Evolutionary conservation across 192 early-diverging fungal genomes (phyloP), one percentile per base, ranked within the genome.

Genomic region (Funneliformis mosseae): DNA sequence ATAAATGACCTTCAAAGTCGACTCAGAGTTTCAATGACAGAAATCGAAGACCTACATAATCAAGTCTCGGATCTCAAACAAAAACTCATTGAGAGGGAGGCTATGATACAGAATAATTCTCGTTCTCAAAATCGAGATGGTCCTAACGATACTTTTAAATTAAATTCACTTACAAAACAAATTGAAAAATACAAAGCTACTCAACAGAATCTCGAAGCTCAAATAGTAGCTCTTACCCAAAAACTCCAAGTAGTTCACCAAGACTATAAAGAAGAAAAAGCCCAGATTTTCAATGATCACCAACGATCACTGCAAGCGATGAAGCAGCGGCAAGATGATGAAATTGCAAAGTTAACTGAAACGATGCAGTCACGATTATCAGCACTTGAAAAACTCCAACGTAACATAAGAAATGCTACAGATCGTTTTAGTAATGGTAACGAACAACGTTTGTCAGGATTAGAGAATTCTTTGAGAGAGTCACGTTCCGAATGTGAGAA

Each of bases 1-100:
- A 41, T 69, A 69, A 28, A 21, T 41, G 67, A 69, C 6, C 27
- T 69, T 5, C 67, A 69, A 38, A 69, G 28, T 3, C 5, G 67
- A 41, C 67, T 69, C 11, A 69, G 28, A 16, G 39, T 28, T 69
- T 69, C 67, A 39, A 18, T 39, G 39, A 12, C 27, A 18, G 67
- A 69, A 28, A 69, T 69, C 27, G 67, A 69, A 27, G 67, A 69
- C 18, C 21, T 69, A 28, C 67, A 69, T 27, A 69, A 11, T 69
- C 21, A 69, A 69, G 39, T 69, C 9, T 39, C 67, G 14, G 28
- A 69, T 18, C 28, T 69, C 3, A 69, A 69, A 14, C 67, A 69
- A 33, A 69, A 69, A n/a, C 67, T 69, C 11, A 69, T 69, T 69
- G 67, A 69, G 27, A 69, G 28, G 21, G 67, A 69, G 28, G 67